Conservation (phyloP, 768 basidiomycete species). For the Mycena venus region DNA sequence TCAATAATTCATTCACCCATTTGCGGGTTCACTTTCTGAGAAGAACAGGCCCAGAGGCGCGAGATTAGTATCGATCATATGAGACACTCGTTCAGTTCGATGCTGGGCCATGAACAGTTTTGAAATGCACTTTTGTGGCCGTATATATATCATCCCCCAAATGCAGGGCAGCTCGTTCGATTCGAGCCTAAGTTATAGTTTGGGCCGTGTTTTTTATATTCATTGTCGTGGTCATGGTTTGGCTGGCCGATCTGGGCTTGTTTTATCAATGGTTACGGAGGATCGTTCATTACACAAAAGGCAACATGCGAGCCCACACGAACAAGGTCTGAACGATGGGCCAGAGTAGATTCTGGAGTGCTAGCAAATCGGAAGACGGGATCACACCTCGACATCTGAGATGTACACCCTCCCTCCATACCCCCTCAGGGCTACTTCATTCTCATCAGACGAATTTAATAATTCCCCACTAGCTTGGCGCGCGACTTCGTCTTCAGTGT, state of each 20-base stretch:
- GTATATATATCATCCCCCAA: background rate
- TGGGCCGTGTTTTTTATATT: too few relatives aligned
- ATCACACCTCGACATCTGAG: background rate
- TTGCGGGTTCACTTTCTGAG: background rate
- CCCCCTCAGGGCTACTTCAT: constrained; percentile 37
- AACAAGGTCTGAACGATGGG: too few relatives aligned
- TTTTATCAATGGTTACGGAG: too few relatives aligned
- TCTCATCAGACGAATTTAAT: background rate
- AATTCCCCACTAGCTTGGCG: background rate
- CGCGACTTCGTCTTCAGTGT: background rate
- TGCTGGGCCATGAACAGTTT: background rate
- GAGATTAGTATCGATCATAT: background rate
- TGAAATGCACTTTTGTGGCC: too few relatives aligned
- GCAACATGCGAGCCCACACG: too few relatives aligned
- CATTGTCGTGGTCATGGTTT: too few relatives aligned
- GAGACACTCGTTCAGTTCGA: background rate
- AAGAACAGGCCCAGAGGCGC: background rate
- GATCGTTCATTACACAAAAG: too few relatives aligned
- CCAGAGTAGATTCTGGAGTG: too few relatives aligned
- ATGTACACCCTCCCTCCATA: constrained; percentile 53
- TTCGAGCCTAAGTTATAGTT: background rate
- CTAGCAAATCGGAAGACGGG: too few relatives aligned
- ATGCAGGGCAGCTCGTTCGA: background rate
- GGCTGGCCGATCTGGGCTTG: too few relatives aligned
- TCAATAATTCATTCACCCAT: too few relatives aligned